phyloP scores from a whole-genome alignment of 2,329 filamentous ascomycete species.

The Pyrenochaeta sp. region DNA sequence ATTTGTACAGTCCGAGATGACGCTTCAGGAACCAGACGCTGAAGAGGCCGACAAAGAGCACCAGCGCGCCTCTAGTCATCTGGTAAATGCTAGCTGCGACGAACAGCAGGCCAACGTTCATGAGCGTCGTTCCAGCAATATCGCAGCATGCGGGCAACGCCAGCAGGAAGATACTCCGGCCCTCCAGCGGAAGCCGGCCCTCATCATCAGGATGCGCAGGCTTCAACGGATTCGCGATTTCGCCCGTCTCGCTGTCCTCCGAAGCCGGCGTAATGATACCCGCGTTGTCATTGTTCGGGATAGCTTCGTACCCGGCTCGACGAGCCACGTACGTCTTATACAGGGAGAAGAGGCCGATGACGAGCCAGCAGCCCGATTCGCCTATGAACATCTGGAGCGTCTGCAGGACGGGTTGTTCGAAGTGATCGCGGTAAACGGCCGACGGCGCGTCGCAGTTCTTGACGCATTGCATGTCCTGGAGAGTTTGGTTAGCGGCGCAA shows the following conservation, averaged over 20 bases:
- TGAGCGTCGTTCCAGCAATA: constrained; percentile 92
- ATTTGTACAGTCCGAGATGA: constrained; percentile 85
- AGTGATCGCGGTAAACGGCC: constrained; percentile 71
- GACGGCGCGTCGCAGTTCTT: constrained; percentile 80
- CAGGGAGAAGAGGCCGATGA: constrained; percentile 74
- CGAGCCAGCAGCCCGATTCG: constrained; percentile 94
- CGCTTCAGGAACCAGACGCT: constrained; percentile 89
- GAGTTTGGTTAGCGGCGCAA: constrained; percentile 22
- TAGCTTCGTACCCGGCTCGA: constrained; percentile 69
- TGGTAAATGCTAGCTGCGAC: constrained; percentile 97
- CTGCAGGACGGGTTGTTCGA: constrained; percentile 95
- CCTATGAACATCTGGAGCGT: constrained; percentile 98
- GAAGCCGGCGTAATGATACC: constrained; percentile 49
- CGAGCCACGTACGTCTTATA: constrained; percentile 65
- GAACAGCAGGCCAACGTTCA: constrained; percentile 94
- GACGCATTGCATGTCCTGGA: constrained; percentile 94
- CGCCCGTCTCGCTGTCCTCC: constrained; percentile 53
- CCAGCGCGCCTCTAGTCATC: constrained; percentile 94
- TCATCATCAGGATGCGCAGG: constrained; percentile 58
- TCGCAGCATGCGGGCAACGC: constrained; percentile 91
- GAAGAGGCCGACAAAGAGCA: constrained; percentile 94
- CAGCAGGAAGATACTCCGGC: constrained; percentile 75
- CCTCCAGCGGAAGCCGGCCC: constrained; percentile 68
- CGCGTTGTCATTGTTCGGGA: constrained; percentile 53
- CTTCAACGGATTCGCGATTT: constrained; percentile 61